A percentile compares a stretch with the other conserved stretches of the same genome.
Evolutionary conservation across 177 flowering plant genomes (phyloP).

Genomic region (Vitis hybrid): DNA sequence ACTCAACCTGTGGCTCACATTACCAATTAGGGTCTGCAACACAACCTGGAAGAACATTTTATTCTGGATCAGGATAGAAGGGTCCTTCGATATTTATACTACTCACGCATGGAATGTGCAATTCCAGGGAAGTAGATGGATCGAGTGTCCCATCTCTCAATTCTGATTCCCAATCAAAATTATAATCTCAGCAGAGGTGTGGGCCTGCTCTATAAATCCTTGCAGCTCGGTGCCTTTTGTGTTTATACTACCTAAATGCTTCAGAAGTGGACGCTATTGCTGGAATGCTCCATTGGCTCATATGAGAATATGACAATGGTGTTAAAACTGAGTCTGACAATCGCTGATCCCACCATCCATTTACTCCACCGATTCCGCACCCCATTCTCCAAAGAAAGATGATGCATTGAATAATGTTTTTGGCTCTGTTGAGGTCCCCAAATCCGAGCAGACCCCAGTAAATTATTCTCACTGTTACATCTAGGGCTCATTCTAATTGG

Average conservation of each 20-base stretch:
- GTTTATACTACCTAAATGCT: no score
- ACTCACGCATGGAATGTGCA: constrained; percentile 27
- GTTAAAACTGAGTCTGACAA: not conserved
- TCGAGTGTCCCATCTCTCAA: no score
- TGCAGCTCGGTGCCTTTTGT: no score
- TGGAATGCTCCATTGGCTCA: not conserved
- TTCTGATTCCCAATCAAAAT: no score
- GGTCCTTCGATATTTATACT: constrained; percentile 11
- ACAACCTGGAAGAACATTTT: not conserved
- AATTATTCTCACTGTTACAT: no score
- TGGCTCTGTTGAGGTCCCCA: not conserved
- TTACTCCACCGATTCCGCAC: no score
- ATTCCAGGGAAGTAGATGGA: not conserved
- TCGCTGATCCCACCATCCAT: not conserved
- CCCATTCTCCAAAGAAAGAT: not conserved
- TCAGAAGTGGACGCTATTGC: not conserved
- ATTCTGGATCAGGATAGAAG: not conserved
- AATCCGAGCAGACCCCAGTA: no score
- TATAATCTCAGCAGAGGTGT: no score
- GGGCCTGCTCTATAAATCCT: no score
- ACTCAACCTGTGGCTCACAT: constrained; percentile 9
- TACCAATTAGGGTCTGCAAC: constrained; percentile 4
- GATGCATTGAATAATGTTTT: not conserved
- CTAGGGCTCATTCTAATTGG: no score
- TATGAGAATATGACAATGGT: not conserved